phyloP scores from a whole-genome alignment of 2,329 filamentous ascomycete genomes.

The Chaetomium sp. region DNA sequence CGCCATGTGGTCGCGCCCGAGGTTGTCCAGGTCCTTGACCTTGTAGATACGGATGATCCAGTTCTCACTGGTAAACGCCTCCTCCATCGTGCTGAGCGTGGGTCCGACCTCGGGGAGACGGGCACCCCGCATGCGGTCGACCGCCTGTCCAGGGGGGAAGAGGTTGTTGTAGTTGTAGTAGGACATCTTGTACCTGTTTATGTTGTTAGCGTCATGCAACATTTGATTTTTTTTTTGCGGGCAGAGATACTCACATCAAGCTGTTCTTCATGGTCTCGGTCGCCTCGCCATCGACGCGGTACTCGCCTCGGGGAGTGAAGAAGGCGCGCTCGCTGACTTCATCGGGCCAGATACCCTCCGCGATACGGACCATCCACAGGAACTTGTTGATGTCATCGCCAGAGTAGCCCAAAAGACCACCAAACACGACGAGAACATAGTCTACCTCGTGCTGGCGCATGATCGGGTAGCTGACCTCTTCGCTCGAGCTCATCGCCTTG shows the following conservation, averaged over 20 bases:
- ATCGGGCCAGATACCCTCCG: slow-evolving; percentile 99
- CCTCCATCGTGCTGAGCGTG: slow-evolving; percentile 80
- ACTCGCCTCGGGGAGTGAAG: slow-evolving; percentile 90
- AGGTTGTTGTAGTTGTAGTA: slow-evolving; percentile 96
- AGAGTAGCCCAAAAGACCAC: slow-evolving; percentile 91
- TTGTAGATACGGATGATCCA: slow-evolving; percentile 99
- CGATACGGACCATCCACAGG: slow-evolving; percentile 99
- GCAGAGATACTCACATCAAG: slow-evolving; percentile 68
- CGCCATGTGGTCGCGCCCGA: slow-evolving; percentile 77
- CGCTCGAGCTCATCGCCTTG: slow-evolving; percentile 95
- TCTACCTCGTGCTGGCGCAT: slow-evolving; percentile 98
- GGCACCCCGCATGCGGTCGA: slow-evolving; percentile 79
- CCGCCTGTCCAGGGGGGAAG: slow-evolving; percentile 85
- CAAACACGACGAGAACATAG: slow-evolving; percentile 96
- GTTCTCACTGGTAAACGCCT: slow-evolving; percentile 98
- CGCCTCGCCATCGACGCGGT: slow-evolving; percentile 86
- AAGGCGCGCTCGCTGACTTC: slow-evolving; percentile 96
- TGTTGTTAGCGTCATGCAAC: slow-evolving; percentile 25
- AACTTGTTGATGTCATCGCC: slow-evolving; percentile 99
- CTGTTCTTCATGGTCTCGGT: slow-evolving; percentile 98
- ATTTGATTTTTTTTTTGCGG: background rate
- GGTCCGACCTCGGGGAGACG: slow-evolving; percentile 79
- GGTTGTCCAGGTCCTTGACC: slow-evolving; percentile 97
- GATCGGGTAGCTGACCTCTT: slow-evolving; percentile 98
- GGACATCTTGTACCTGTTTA: slow-evolving; percentile 95